Evolutionary conservation across 768 basidiomycete genomes (phyloP), one percentile per base, ranked within the genome.

Genomic region (Pleurotus sapidus): DNA sequence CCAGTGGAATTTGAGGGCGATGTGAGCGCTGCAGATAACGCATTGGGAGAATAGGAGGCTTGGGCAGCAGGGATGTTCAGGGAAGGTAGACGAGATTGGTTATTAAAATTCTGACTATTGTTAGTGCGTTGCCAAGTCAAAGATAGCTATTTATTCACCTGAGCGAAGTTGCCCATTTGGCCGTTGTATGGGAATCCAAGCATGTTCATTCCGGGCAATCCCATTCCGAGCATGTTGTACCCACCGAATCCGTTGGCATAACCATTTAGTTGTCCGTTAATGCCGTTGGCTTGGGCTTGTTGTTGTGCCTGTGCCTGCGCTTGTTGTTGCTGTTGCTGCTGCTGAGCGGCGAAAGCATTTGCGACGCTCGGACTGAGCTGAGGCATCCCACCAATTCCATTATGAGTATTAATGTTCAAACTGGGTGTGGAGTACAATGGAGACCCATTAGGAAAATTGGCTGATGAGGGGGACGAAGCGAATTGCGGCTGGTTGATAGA

Each of bases 221-320:
- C 88, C 88, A 92, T 91, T 20, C 86, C 86, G 34, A 89, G 78
- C 86, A 92, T 89, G 59, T 80, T 86, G 70, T 91, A 90, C 5
- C 83, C 85, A 60, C 78, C 82, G 63, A 89, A 88, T 57, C 76
- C 77, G 30, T 34, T 34, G 57, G 74, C 77, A 63, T 88, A 89
- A 15, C 76, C 72, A 57, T 68, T 75, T 23, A 72, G 79, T 47
- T 63, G 68, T 14, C 57, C 57, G 59, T 66, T 75, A 48, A 48
- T 69, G 3, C 70, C 68, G 61, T 84, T 87, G 37, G 51, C 77
- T 57, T 73, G 72, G 17, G 51, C 54, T 55, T 74, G 73, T 58
- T 77, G 79, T 59, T 80, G 78, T 46, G 79, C 78, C 30, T 77
- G 76, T 63, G 80, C 67, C 49, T 78, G 58, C 64, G 78, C 70